Evolutionary conservation across 2,329 filamentous ascomycete species (phyloP), one percentile per base, ranked within the genome.

Genomic region (Rosellinia necatrix): DNA sequence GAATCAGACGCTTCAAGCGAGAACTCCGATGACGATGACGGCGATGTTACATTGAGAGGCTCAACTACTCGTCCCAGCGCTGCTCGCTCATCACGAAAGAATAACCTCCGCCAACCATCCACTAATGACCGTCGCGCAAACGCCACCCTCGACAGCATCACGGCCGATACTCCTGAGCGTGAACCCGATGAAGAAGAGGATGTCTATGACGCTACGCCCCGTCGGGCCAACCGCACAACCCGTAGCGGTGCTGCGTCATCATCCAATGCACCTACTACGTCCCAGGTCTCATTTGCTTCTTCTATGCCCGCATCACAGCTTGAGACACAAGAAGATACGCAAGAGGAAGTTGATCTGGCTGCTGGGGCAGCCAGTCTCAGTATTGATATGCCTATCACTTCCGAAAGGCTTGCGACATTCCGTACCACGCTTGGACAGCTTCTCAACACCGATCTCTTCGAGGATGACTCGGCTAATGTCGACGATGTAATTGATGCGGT

Each of bases 381-480:
- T 41, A 68, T 76, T 55, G 63, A 74, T 58, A 58, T 66, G 0
- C 77, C 82, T 1, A 86, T 92, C 68, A 77, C 81, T 2, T 66
- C 82, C 0, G 79, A 81, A 35, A 84, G 94, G 35, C 75, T 96
- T 22, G 77, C 82, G 5, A 76, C 85, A 1, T 99, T 99, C 86
- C 86, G 91, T 51, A 84, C 84, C 9, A 84, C 89, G 2, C 80
- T 99, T 3, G 94, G 94, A 21, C 89, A 91, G 66, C 79, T 99
- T 50, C 87, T 96, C 68, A 88, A 88, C 66, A 88, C 89, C 0
- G 81, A 84, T 10, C 74, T 99, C n/a, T 99, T 99, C 70, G 85
- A 87, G 27, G 90, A 96, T 59, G 94, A 97, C 67, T 85, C 87
- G 15, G 91, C 92, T 12, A 82, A 88, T 58, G 81, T 97, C 2